phyloP scores from a whole-genome alignment of 2,329 filamentous ascomycete species.

The Paecilomyces sp. region DNA sequence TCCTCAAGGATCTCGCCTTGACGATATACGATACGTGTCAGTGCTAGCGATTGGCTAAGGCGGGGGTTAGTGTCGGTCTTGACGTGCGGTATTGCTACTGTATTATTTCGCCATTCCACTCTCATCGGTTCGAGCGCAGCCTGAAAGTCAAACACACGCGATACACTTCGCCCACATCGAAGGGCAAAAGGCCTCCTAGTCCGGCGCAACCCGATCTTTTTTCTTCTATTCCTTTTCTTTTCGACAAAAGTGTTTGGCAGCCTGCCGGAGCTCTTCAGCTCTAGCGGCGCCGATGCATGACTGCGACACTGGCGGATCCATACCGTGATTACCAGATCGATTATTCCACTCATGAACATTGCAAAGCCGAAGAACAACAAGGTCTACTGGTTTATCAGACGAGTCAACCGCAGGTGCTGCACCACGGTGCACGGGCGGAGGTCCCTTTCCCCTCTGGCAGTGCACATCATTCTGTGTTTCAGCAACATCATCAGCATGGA shows the following conservation, averaged over 20 bases:
- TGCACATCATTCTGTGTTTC: constrained; percentile 25
- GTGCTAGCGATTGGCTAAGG: background rate
- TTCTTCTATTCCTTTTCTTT: background rate
- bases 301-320: constrained; percentile 65
- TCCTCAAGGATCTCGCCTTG: background rate
- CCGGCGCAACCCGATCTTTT: background rate
- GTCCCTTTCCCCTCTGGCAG: constrained; percentile 24
- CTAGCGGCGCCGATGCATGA: constrained; percentile 69
- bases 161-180: background rate
- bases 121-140: background rate
- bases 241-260: constrained; percentile 13
- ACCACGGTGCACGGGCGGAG: constrained; percentile 26
- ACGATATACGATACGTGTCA: background rate
- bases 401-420: constrained; percentile 29
- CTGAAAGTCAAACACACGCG: background rate
- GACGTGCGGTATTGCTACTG: background rate
- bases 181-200: background rate
- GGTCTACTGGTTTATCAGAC: constrained; percentile 58
- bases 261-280: constrained; percentile 65
- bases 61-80: background rate
- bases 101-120: background rate
- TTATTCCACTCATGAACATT: constrained; percentile 62
- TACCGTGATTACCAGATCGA: constrained; percentile 73
- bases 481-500: constrained; percentile 38
- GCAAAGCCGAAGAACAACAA: constrained; percentile 59